Percentiles rank a stretch among this genome's conserved stretches.
Conservation (phyloP, 108 stramenopile species). For the Skeletonema grethae region DNA sequence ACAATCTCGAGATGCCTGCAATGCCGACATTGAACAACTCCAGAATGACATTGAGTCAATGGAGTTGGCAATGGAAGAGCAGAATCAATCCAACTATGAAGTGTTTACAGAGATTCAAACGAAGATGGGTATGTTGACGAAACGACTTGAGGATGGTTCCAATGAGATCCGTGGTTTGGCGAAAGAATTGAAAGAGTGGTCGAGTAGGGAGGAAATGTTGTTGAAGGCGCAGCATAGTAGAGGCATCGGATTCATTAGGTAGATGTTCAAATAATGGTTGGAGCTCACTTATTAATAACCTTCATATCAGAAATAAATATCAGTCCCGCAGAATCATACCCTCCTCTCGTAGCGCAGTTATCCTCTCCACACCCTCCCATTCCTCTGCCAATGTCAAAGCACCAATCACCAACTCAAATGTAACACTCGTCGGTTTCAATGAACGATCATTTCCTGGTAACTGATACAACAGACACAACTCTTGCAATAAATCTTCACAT, state of each 20-base stretch:
- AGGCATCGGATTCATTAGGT: not conserved
- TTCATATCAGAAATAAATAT: not conserved
- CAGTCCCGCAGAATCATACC: not conserved
- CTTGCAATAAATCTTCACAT: constrained; percentile 42
- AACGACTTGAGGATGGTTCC: not conserved
- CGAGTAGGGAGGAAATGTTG: not conserved
- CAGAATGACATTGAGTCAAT: not conserved
- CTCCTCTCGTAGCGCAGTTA: constrained; percentile 15
- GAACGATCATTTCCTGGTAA: constrained; percentile 28
- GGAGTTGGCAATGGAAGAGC: not conserved
- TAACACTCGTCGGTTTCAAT: constrained; percentile 37
- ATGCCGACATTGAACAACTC: not conserved
- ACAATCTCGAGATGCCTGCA: constrained; percentile 2
- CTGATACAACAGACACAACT: constrained; percentile 30
- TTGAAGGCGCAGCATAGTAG: not conserved
- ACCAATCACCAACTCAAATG: constrained; percentile 33
- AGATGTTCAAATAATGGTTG: not conserved
- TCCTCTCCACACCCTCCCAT: constrained; percentile 33
- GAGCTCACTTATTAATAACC: too few species aligned
- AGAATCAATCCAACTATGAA: not conserved
- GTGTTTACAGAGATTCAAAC: constrained; percentile 1
- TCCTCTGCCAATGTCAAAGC: constrained; percentile 30
- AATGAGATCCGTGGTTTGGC: not conserved
- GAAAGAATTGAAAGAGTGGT: not conserved
- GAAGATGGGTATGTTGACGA: not conserved